Conservation (phyloP, 2,329 filamentous ascomycete species). For the Aspergillus hortae region DNA sequence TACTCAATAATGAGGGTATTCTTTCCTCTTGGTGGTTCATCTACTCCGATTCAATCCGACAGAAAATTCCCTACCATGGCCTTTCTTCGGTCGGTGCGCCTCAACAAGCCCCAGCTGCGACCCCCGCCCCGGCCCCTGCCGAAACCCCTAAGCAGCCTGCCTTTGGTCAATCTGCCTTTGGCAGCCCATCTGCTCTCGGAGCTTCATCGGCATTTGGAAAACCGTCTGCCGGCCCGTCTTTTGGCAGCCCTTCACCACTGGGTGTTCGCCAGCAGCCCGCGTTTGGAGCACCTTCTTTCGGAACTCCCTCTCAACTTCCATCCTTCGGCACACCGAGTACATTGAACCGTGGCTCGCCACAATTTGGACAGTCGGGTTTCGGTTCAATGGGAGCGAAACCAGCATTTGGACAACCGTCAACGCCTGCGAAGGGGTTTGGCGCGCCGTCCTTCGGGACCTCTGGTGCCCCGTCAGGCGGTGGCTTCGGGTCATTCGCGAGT, state of each 20-base stretch:
- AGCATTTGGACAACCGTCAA: slow-evolving; percentile 31
- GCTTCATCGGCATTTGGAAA: slow-evolving; percentile 27
- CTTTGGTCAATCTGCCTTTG: slow-evolving; percentile 28
- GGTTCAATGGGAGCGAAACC: slow-evolving; percentile 18
- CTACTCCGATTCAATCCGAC: slow-evolving; percentile 79
- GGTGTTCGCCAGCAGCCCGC: slow-evolving; percentile 21
- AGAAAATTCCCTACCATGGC: slow-evolving; percentile 69
- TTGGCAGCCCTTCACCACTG: slow-evolving; percentile 27
- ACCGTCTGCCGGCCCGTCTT: slow-evolving; percentile 21
- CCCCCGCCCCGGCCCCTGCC: background rate
- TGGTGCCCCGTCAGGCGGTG: slow-evolving; percentile 21
- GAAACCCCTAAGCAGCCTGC: slow-evolving; percentile 18
- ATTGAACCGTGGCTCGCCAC: slow-evolving; percentile 25
- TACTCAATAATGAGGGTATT: slow-evolving; percentile 84
- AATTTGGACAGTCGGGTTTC: slow-evolving; percentile 34
- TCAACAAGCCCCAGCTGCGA: slow-evolving; percentile 15
- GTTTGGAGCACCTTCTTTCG: slow-evolving; percentile 33
- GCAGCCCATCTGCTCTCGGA: slow-evolving; percentile 19
- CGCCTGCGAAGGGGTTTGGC: slow-evolving; percentile 21
- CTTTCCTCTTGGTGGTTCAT: slow-evolving; percentile 87
- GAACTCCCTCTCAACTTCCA: slow-evolving; percentile 23
- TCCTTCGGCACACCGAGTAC: slow-evolving; percentile 32
- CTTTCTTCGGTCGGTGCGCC: slow-evolving; percentile 46
- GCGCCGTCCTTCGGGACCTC: slow-evolving; percentile 20
- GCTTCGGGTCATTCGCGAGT: slow-evolving; percentile 34